Conservation (phyloP, 257 asterid species). For the Scutellaria galericulata region DNA sequence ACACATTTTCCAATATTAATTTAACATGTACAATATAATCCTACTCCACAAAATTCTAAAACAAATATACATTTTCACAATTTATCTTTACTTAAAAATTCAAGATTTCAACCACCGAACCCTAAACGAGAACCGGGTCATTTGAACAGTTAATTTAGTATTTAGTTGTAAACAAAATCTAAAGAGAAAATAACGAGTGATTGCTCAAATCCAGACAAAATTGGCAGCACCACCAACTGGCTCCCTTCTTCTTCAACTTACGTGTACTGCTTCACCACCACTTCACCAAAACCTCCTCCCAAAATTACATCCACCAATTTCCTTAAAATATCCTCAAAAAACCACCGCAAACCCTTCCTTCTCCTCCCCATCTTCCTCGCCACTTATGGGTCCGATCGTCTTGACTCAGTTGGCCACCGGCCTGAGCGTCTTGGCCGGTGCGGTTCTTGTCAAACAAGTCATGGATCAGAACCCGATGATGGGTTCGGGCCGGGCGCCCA, state of each 20-base stretch:
- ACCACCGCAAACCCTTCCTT: constrained; percentile 29
- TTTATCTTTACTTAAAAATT: too few relatives aligned
- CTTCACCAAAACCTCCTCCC: constrained; percentile 33
- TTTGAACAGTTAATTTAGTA: too few relatives aligned
- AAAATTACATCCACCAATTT: background rate
- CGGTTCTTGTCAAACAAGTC: constrained; percentile 66
- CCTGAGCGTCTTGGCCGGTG: constrained; percentile 62
- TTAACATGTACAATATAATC: too few relatives aligned
- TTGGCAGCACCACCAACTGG: constrained; percentile 32
- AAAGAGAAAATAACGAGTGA: background rate
- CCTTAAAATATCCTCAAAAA: constrained; percentile 1
- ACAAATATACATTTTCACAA: too few relatives aligned
- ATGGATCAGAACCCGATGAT: constrained; percentile 66
- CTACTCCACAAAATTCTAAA: too few relatives aligned
- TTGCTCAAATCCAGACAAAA: constrained; percentile 28
- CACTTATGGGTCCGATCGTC: constrained; percentile 71
- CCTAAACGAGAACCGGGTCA: too few relatives aligned
- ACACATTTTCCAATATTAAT: too few relatives aligned
- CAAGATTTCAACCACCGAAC: too few relatives aligned
- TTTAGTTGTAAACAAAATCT: too few relatives aligned
- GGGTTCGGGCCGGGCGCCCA: constrained; percentile 73
- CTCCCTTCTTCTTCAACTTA: constrained; percentile 30
- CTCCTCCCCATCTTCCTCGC: constrained; percentile 19
- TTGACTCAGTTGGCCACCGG: constrained; percentile 64
- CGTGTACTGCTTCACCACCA: constrained; percentile 70